phyloP scores from a whole-genome alignment of 805 yeast species.

The Wickerhamiella musiphila region DNA sequence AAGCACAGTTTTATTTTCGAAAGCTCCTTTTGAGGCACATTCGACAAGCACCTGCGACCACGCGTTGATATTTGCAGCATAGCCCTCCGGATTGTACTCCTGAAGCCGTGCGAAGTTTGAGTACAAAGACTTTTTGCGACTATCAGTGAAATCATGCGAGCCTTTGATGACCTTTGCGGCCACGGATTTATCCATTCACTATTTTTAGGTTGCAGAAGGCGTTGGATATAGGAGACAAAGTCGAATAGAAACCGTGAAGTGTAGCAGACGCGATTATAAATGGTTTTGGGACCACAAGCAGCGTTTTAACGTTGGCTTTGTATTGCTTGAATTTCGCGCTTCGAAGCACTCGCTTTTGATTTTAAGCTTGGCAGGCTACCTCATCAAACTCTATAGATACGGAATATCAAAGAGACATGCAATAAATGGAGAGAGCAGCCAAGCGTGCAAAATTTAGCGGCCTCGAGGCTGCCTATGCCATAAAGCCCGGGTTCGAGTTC shows the following conservation, averaged over 20 bases:
- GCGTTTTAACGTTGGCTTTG: too few species aligned
- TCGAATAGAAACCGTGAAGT: too few species aligned
- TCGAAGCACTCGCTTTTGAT: too few species aligned
- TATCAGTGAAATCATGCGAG: conserved; percentile 23
- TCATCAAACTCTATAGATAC: too few species aligned
- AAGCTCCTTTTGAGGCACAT: conserved; percentile 15
- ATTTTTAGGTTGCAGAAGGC: too few species aligned
- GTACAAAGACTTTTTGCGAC: conserved; percentile 30
- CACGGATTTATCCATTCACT: conserved; percentile 10
- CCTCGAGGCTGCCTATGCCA: conserved; percentile 6
- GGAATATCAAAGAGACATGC: too few species aligned
- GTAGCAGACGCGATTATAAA: too few species aligned
- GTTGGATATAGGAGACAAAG: too few species aligned
- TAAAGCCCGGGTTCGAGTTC: conserved; percentile 6
- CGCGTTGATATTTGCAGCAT: conserved; percentile 30
- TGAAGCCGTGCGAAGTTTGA: conserved; percentile 30
- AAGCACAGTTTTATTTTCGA: conserved; percentile 17
- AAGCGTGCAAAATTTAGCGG: not conserved
- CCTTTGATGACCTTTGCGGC: conserved; percentile 7
- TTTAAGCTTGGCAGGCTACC: too few species aligned
- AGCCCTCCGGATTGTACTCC: conserved; percentile 32
- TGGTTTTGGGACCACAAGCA: too few species aligned
- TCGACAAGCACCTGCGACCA: conserved; percentile 27
- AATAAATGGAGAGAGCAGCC: too few species aligned
- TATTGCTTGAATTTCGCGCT: too few species aligned